phyloP scores from a whole-genome alignment of 441 rosid species.

The Adansonia grandidieri region DNA sequence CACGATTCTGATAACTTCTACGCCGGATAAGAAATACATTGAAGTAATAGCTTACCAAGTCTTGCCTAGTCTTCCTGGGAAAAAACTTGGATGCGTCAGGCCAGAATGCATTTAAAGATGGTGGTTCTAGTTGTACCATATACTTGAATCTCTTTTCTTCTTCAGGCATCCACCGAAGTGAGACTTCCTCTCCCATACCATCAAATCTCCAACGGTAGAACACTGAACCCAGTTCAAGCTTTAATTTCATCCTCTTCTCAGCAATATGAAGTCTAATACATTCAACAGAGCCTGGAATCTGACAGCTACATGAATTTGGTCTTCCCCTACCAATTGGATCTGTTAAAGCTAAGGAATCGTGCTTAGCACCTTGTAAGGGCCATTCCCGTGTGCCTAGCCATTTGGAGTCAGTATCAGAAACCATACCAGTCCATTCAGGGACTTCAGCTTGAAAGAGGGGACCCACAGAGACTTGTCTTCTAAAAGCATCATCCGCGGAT shows the following conservation, averaged over 20 bases:
- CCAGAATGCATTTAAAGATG: constrained; percentile 43
- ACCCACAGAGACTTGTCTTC: constrained; percentile 43
- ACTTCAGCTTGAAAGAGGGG: constrained; percentile 54
- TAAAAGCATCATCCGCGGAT: constrained; percentile 27
- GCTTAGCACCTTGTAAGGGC: constrained; percentile 37
- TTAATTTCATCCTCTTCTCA: constrained; percentile 61
- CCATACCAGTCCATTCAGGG: constrained; percentile 51
- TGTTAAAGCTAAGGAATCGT: constrained; percentile 7
- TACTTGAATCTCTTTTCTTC: constrained; percentile 55
- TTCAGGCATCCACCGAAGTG: constrained; percentile 52
- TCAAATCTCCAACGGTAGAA: constrained; percentile 59
- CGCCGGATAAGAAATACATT: constrained; percentile 53
- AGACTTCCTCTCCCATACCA: constrained; percentile 68
- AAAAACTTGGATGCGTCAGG: constrained; percentile 37
- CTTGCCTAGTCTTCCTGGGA: constrained; percentile 45
- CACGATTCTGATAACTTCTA: constrained; percentile 69
- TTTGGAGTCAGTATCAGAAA: constrained; percentile 47
- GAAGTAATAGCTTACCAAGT: constrained; percentile 59
- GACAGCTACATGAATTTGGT: constrained; percentile 46
- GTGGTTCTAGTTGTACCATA: constrained; percentile 31
- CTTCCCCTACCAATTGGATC: constrained; percentile 50
- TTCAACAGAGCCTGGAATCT: constrained; percentile 44
- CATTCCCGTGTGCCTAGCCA: constrained; percentile 60
- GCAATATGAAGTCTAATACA: constrained; percentile 63
- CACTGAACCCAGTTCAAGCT: constrained; percentile 50